Conservation (phyloP, 768 basidiomycete genomes). For the Suillus subaureus region DNA sequence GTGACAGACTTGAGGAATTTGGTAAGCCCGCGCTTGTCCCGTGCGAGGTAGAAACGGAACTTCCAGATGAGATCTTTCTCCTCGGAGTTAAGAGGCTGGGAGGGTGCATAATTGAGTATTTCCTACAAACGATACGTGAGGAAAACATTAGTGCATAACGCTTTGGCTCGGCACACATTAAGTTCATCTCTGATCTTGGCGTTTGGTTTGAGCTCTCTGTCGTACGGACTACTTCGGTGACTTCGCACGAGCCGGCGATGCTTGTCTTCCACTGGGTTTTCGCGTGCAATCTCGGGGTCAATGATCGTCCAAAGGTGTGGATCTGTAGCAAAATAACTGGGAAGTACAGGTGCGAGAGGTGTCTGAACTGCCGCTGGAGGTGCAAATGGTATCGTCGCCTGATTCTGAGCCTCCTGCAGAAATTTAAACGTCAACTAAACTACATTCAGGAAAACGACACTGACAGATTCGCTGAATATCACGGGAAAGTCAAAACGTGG, state of each 20-base stretch:
- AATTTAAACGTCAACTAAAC: background rate
- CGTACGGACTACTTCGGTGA: slow-evolving; percentile 92
- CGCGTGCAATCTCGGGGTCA: slow-evolving; percentile 88
- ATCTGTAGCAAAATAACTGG: slow-evolving; percentile 59
- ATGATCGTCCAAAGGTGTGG: slow-evolving; percentile 82
- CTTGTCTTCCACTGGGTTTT: slow-evolving; percentile 98
- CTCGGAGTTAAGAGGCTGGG: slow-evolving; percentile 80
- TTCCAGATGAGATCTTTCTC: slow-evolving; percentile 99
- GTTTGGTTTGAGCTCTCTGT: slow-evolving; percentile 95
- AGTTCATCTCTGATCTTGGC: slow-evolving; percentile 94
- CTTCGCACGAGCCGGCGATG: slow-evolving; percentile 92
- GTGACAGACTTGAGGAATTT: slow-evolving; percentile 98
- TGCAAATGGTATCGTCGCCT: slow-evolving; percentile 44
- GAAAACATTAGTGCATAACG: background rate
- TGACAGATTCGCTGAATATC: slow-evolving; percentile 87
- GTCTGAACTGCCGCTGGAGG: slow-evolving; percentile 45
- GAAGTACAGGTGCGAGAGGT: slow-evolving; percentile 41
- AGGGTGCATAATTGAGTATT: slow-evolving; percentile 91
- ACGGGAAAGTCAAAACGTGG: slow-evolving; percentile 98
- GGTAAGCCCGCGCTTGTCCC: slow-evolving; percentile 91
- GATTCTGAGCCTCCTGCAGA: slow-evolving; percentile 42
- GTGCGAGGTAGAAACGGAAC: slow-evolving; percentile 94
- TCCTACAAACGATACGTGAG: slow-evolving; percentile 47
- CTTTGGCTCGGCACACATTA: slow-evolving; percentile 53
- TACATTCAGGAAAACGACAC: slow-evolving; percentile 24